Conservation (phyloP, 257 asterid species). For the Nyctanthes arbortristis region DNA sequence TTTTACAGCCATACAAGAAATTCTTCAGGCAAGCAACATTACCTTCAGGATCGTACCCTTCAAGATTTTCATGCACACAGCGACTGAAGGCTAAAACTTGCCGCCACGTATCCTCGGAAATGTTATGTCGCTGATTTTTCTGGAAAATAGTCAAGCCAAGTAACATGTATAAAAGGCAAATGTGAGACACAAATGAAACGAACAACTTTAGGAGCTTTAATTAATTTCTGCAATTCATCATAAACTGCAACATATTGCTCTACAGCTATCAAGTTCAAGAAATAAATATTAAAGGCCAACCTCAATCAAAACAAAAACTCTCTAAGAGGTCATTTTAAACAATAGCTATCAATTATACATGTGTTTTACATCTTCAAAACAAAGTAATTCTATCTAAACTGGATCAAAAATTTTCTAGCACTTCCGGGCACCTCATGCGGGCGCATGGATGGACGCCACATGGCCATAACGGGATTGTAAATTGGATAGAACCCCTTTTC, state of each 20-base stretch:
- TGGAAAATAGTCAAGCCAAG: slow-evolving; percentile 25
- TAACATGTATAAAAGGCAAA: background rate
- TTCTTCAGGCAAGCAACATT: slow-evolving; percentile 21
- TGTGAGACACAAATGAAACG: slow-evolving; percentile 2
- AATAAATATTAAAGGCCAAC: background rate
- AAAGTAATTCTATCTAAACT: background rate
- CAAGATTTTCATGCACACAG: slow-evolving; percentile 90
- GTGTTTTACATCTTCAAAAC: background rate
- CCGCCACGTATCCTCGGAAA: slow-evolving; percentile 95
- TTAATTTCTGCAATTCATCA: background rate
- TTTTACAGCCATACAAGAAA: background rate
- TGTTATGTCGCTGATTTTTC: slow-evolving; percentile 87
- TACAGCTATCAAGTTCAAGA: background rate
- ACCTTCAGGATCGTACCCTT: slow-evolving; percentile 99
- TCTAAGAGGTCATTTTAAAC: background rate
- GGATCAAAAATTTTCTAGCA: no score
- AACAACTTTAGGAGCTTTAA: background rate
- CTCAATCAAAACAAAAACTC: background rate
- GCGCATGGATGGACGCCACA: no score
- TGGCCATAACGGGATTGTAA: no score
- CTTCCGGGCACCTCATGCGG: no score
- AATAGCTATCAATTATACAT: background rate
- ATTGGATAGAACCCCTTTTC: background rate
- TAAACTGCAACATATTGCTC: background rate
- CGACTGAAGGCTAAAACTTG: slow-evolving; percentile 92